phyloP scores from a whole-genome alignment of 2,329 filamentous ascomycete genomes.

The Xylariaceae sp. region DNA sequence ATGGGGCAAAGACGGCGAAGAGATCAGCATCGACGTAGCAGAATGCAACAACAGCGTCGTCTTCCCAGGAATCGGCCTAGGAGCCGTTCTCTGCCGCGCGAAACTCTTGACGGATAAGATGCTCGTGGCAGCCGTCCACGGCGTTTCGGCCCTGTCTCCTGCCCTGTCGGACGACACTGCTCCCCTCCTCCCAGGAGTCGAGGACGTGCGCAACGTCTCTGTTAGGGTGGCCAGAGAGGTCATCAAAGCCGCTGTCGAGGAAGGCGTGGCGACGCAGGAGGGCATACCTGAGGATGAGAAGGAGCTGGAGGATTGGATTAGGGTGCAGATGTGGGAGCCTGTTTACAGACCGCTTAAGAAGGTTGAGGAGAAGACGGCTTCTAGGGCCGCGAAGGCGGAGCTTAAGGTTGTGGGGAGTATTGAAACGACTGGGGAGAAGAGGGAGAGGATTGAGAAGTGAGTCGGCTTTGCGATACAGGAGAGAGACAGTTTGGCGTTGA shows the following conservation, averaged over 20 bases:
- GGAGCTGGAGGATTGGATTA: slow-evolving; percentile 68
- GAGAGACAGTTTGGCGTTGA: too few relatives aligned
- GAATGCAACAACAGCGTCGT: slow-evolving; percentile 89
- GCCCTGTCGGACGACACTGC: slow-evolving; percentile 61
- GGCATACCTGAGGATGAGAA: slow-evolving; percentile 58
- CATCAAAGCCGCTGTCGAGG: slow-evolving; percentile 67
- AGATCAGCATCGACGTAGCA: slow-evolving; percentile 52
- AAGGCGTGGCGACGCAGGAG: slow-evolving; percentile 63
- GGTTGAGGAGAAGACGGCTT: slow-evolving; percentile 52
- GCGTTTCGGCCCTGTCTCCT: slow-evolving; percentile 68
- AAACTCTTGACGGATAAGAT: slow-evolving; percentile 70
- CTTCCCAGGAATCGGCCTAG: slow-evolving; percentile 84
- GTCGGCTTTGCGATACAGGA: too few relatives aligned
- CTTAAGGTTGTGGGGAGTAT: slow-evolving; percentile 47
- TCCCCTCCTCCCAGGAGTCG: slow-evolving; percentile 74
- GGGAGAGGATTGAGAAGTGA: slow-evolving; percentile 2
- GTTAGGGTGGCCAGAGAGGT: slow-evolving; percentile 74
- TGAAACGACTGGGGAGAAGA: slow-evolving; percentile 19
- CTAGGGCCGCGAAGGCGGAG: slow-evolving; percentile 58
- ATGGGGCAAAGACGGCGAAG: slow-evolving; percentile 47
- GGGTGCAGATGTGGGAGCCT: slow-evolving; percentile 77
- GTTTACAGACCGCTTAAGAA: slow-evolving; percentile 63
- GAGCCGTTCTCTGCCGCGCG: slow-evolving; percentile 68
- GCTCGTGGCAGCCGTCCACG: slow-evolving; percentile 76
- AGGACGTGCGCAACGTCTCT: slow-evolving; percentile 70